A percentile compares a stretch with the other conserved stretches of the same genome.
These are phyloP conservation scores for Hanseniaspora clermontiae DNA, from an alignment of 805 yeast genomes.

Conservation along the genomic window DNA sequence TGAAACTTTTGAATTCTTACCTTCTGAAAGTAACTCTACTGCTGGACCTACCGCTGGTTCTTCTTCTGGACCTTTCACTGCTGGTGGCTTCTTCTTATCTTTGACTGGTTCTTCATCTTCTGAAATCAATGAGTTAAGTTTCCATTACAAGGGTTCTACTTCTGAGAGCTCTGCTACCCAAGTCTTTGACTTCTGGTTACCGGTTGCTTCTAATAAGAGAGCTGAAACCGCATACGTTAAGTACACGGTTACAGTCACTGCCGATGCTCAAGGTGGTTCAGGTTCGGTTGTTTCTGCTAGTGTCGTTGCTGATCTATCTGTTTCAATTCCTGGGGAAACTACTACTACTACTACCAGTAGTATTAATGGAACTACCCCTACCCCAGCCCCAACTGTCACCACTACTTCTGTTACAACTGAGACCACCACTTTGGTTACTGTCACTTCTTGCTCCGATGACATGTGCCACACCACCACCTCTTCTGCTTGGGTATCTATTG, in stretches of 20 bases:
- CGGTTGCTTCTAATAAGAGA: neutral
- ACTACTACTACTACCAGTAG: neutral
- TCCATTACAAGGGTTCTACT: neutral
- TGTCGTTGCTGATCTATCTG: constrained; percentile 2
- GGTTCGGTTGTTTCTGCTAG: neutral
- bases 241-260: neutral
- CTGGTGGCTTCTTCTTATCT: constrained; percentile 6
- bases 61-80: neutral
- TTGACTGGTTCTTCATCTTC: neutral
- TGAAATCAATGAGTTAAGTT: neutral
- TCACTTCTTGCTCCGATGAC: constrained; percentile 28
- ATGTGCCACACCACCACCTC: constrained; percentile 26
- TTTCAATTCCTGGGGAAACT: neutral
- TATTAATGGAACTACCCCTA: neutral
- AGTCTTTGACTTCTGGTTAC: constrained; percentile 8
- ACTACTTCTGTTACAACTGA: constrained; percentile 22
- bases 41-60: constrained; percentile 1
- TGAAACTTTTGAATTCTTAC: neutral
- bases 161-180: neutral
- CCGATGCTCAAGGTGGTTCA: constrained; percentile 11
- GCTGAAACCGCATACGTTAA: constrained; percentile 1
- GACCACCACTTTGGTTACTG: constrained; percentile 27
- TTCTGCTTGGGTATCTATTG: constrained; percentile 27
- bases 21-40: neutral
- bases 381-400: constrained; percentile 23